Conservation (phyloP, 345 rosid species). For the Syzygium oleosum region DNA sequence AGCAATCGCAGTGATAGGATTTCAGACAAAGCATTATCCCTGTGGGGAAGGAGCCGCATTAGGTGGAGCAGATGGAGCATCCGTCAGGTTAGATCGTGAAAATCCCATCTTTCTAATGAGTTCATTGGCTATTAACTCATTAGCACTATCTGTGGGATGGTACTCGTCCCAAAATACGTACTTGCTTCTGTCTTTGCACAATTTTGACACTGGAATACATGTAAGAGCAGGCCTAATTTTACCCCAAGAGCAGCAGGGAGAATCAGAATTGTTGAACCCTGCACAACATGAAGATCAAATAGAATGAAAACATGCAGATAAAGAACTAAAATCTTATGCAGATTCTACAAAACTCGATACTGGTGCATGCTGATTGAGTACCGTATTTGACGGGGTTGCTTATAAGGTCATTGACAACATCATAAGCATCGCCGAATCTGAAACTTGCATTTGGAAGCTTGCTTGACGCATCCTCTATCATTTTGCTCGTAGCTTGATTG, state of each 20-base stretch:
- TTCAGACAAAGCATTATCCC: neutral
- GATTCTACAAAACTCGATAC: neutral
- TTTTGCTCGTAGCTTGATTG: conserved; percentile 47
- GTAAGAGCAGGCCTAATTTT: conserved; percentile 84
- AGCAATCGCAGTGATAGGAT: neutral
- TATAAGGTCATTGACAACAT: conserved; percentile 67
- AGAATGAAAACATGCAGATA: neutral
- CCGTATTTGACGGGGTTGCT: conserved; percentile 62
- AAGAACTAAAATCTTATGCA: neutral
- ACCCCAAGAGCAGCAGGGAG: conserved; percentile 91
- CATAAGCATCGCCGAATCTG: conserved; percentile 83
- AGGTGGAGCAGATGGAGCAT: conserved; percentile 8
- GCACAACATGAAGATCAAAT: neutral
- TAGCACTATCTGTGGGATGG: conserved; percentile 82
- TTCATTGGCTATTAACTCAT: conserved; percentile 67
- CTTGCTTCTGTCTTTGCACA: conserved; percentile 86
- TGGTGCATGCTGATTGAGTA: neutral
- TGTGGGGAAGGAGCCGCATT: conserved; percentile 21
- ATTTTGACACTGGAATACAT: conserved; percentile 66
- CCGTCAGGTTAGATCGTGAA: conserved; percentile 10
- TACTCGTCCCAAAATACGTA: conserved; percentile 96
- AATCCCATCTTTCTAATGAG: conserved; percentile 71
- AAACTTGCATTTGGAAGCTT: conserved; percentile 50
- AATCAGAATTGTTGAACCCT: conserved; percentile 71
- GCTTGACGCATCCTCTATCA: conserved; percentile 29